These are phyloP conservation scores for Chaetomium fimeti DNA, from an alignment of 495 filamentous ascomycete genomes.

Conservation along the genomic window DNA sequence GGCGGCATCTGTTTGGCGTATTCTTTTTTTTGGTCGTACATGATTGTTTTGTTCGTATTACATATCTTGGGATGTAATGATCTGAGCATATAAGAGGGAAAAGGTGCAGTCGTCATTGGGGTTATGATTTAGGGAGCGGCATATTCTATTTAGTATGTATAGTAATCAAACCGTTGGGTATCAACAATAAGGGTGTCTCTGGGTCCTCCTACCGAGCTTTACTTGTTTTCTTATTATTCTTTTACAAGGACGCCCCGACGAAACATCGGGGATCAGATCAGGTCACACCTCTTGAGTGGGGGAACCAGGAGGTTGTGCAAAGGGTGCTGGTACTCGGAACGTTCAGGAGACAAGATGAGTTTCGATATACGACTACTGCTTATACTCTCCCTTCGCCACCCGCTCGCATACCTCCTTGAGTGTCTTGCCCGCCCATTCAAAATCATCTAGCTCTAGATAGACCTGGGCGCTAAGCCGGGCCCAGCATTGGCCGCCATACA, in stretches of 20 bases:
- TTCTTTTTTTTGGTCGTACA: background rate
- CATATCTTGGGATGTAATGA: background rate
- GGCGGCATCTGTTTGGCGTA: slow-evolving; percentile 7
- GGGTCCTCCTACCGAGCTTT: too few species aligned
- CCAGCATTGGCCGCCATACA: slow-evolving; percentile 63
- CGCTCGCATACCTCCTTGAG: slow-evolving; percentile 62
- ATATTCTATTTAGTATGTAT: background rate
- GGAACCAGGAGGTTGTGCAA: too few species aligned
- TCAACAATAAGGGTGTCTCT: too few species aligned
- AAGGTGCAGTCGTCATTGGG: background rate
- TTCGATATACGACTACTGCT: slow-evolving; percentile 14
- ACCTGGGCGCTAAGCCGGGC: slow-evolving; percentile 73
- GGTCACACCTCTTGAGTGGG: too few species aligned
- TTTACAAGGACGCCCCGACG: too few species aligned
- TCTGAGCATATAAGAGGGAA: background rate
- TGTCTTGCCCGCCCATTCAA: slow-evolving; percentile 63
- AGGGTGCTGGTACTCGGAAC: too few species aligned
- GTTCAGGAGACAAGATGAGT: too few species aligned
- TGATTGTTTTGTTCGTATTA: background rate
- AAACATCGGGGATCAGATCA: too few species aligned
- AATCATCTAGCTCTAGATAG: slow-evolving; percentile 75
- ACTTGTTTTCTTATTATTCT: too few species aligned
- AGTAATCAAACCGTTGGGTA: too few species aligned
- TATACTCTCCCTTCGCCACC: slow-evolving; percentile 56
- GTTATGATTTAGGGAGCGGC: background rate